Percentiles rank a stretch among this genome's conserved stretches.
Evolutionary conservation across 2,329 filamentous ascomycete species (phyloP).

Genomic region (Clonostachys rosea): DNA sequence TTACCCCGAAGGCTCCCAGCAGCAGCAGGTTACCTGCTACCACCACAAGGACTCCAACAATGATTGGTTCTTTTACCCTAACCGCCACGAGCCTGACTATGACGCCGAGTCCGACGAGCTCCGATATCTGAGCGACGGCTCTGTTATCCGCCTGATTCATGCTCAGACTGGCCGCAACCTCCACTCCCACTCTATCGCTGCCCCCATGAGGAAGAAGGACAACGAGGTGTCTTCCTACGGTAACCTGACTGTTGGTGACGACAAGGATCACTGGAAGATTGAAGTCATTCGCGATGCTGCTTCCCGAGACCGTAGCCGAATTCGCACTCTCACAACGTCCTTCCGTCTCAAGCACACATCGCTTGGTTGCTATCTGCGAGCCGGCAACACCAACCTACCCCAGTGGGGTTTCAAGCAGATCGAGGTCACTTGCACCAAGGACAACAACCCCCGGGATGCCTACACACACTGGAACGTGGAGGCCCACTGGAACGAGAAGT

Average conservation of each 20-base stretch:
- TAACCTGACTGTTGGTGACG: constrained; percentile 90
- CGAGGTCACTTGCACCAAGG: constrained; percentile 90
- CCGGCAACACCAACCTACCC: constrained; percentile 91
- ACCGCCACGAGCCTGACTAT: constrained; percentile 71
- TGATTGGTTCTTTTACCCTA: constrained; percentile 99
- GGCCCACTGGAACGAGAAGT: constrained; percentile 87
- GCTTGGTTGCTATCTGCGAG: constrained; percentile 89
- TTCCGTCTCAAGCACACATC: constrained; percentile 82
- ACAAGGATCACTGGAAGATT: constrained; percentile 95
- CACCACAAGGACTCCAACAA: constrained; percentile 99
- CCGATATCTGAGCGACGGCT: constrained; percentile 73
- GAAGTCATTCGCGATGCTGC: constrained; percentile 90
- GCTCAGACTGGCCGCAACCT: constrained; percentile 95
- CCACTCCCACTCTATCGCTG: constrained; percentile 87
- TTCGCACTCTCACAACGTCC: constrained; percentile 88
- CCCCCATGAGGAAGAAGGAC: constrained; percentile 84
- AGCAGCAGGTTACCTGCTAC: constrained; percentile 98
- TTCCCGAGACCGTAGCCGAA: constrained; percentile 75
- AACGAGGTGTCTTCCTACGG: constrained; percentile 95
- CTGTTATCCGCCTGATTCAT: constrained; percentile 82
- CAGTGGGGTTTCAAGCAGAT: constrained; percentile 99
- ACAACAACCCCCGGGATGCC: constrained; percentile 85
- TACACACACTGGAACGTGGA: constrained; percentile 99
- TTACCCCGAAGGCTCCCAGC: constrained; percentile 85
- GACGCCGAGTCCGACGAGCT: constrained; percentile 61